Evolutionary conservation across 495 filamentous ascomycete species (phyloP), one percentile per base, ranked within the genome.

Genomic region (Penicillium verhagenii): DNA sequence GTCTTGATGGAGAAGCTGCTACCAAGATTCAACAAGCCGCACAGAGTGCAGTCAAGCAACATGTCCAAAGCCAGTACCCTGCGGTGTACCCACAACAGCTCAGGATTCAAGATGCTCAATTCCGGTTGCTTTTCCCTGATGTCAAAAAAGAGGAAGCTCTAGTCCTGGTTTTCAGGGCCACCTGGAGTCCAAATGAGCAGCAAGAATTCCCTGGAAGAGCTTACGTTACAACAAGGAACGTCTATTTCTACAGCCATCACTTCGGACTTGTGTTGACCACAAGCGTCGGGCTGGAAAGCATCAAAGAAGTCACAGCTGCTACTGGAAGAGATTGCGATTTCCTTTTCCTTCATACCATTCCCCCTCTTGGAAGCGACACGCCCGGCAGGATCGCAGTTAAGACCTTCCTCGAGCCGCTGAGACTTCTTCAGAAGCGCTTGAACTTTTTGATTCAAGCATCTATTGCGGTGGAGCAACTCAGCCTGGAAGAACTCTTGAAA

Each of bases 161-260:
- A 6, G 83, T 97, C 7, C 73, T 97, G 29, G 88, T 91, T 4
- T 90, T 91, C 66, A 76, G 86, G 35, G 86, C 83, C 13, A 86
- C 83, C 0, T 90, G 87, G 87, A 87, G 82, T 56, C 85, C 86
- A 3, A 89, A 87, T 62, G 86, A 89, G 5, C 81, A 84, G 53
- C 89, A 91, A 71, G 87, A 91, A 48, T 88, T 92, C 50, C 88
- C 92, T 39, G 95, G 94, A 0, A 79, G 94, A 50, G 87, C 92
- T 19, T 98, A 92, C 67, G 86, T 96, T 42, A 97, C 95, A 1
- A 79, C 84, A 4, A 83, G 83, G 47, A 86, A 92, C 29, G 82
- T 97, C 56, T 97, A 95, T 64, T 98, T 98, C 67, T 98, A 96
- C 73, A 95, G 92, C 49, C 85, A 97, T 66, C 87, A 96, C 59